Conservation (phyloP, 2,329 filamentous ascomycete species). For the Metarhizium album region DNA sequence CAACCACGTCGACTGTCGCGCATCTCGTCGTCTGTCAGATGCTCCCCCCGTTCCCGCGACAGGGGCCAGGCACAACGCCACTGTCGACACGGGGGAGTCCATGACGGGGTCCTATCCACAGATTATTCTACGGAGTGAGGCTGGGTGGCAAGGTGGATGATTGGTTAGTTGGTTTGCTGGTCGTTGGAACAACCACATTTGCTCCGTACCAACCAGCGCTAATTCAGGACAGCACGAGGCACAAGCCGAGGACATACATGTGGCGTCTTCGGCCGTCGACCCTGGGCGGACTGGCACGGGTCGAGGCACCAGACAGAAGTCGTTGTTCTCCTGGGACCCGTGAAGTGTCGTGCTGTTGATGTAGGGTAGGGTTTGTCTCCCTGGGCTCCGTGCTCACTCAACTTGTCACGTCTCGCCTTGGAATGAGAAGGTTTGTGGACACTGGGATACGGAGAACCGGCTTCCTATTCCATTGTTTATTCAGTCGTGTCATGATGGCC, state of each 20-base stretch:
- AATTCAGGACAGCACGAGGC: constrained; percentile 1
- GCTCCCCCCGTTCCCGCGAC: background rate
- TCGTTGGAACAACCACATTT: background rate
- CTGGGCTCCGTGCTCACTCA: too few species aligned
- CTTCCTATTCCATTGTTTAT: too few species aligned
- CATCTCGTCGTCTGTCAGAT: background rate
- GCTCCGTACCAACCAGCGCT: background rate
- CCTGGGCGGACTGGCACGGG: background rate
- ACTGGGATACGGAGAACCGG: too few species aligned
- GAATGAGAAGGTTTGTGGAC: too few species aligned
- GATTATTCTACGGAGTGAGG: background rate
- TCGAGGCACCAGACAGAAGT: constrained; percentile 2
- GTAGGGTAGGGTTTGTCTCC: too few species aligned
- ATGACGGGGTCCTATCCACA: background rate
- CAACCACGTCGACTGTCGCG: background rate
- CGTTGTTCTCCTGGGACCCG: too few species aligned
- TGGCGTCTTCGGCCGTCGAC: background rate
- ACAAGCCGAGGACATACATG: constrained; percentile 2
- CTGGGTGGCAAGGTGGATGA: background rate
- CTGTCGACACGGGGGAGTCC: background rate
- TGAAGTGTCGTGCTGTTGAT: too few species aligned
- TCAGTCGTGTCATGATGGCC: too few species aligned
- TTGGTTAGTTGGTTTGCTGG: background rate
- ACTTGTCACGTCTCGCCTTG: too few species aligned
- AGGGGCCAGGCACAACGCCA: background rate